Evolutionary conservation across 75 land plant genomes (phyloP).

Genomic region (Chamaecyparis obtusa): DNA sequence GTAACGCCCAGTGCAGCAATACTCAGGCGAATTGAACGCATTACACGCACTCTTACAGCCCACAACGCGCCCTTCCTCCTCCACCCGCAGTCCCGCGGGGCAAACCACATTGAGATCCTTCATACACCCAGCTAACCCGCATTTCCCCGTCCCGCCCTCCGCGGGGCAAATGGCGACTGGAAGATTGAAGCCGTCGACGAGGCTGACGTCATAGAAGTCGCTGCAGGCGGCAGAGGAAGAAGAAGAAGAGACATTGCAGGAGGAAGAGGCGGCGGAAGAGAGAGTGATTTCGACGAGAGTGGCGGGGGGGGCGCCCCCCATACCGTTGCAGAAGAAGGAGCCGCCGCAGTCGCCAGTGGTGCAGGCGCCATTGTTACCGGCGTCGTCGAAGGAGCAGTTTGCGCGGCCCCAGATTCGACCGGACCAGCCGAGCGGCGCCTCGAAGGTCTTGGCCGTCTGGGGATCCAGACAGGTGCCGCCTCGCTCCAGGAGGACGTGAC

Average conservation of each 20-base stretch:
- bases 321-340: conserved; percentile 40
- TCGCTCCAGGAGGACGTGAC: neutral
- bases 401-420: conserved; percentile 42
- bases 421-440: conserved; percentile 28
- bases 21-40: conserved; percentile 53
- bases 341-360: conserved; percentile 89
- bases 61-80: conserved; percentile 33
- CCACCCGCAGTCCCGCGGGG: conserved; percentile 36
- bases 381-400: conserved; percentile 32
- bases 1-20: conserved; percentile 71
- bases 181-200: conserved; percentile 70
- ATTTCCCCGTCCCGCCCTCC: conserved; percentile 16
- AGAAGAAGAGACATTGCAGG: neutral
- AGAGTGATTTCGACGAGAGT: conserved; percentile 51
- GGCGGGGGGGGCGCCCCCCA: conserved; percentile 42
- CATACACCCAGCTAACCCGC: conserved; percentile 45
- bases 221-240: conserved; percentile 12
- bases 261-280: neutral
- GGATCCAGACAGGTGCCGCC: conserved; percentile 27
- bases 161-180: conserved; percentile 25
- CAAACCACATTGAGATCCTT: conserved; percentile 20
- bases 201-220: conserved; percentile 81
- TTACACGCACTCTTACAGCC: conserved; percentile 78
- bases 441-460: neutral
- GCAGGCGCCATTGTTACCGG: conserved; percentile 43